Percentiles rank a stretch among this genome's conserved stretches.
Evolutionary conservation across 148 eudicot genomes (phyloP).

Genomic region (Vaccinium corymbosum): DNA sequence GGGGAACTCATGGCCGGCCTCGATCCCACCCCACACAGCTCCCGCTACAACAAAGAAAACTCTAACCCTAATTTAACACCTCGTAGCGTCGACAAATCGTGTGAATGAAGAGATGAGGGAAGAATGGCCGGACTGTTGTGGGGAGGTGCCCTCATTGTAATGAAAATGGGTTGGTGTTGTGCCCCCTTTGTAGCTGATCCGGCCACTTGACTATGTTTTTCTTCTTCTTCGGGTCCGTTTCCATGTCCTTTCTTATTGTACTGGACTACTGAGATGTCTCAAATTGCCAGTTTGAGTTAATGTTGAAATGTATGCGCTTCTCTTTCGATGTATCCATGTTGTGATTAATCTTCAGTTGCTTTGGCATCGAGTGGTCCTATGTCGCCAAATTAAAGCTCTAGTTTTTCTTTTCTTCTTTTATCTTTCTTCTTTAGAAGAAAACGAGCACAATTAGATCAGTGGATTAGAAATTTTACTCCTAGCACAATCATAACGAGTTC

Average conservation of each 20-base stretch:
- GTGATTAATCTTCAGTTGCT: not conserved
- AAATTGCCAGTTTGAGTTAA: conserved; percentile 8
- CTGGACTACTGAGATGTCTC: not conserved
- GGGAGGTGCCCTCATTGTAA: conserved; percentile 71
- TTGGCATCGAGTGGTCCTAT: not conserved
- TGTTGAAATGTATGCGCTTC: conserved; percentile 2
- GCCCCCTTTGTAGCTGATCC: conserved; percentile 76
- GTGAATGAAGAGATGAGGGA: conserved; percentile 19
- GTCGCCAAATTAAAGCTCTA: not conserved
- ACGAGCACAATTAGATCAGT: not conserved
- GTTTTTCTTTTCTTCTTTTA: not conserved
- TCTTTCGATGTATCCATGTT: not conserved
- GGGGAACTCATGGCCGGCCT: conserved; percentile 99
- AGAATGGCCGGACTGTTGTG: conserved; percentile 26
- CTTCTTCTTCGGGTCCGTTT: conserved; percentile 9
- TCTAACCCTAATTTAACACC: not conserved
- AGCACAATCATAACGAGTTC: not conserved
- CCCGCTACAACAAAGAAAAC: conserved; percentile 36
- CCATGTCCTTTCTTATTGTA: not conserved
- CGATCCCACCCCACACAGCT: conserved; percentile 46
- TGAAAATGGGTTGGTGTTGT: conserved; percentile 87
- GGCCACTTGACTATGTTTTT: not conserved
- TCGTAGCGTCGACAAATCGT: no score
- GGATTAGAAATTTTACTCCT: not conserved
- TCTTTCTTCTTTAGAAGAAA: not conserved